phyloP scores from a whole-genome alignment of 2,329 filamentous ascomycete species.

The Diaporthe sp. region DNA sequence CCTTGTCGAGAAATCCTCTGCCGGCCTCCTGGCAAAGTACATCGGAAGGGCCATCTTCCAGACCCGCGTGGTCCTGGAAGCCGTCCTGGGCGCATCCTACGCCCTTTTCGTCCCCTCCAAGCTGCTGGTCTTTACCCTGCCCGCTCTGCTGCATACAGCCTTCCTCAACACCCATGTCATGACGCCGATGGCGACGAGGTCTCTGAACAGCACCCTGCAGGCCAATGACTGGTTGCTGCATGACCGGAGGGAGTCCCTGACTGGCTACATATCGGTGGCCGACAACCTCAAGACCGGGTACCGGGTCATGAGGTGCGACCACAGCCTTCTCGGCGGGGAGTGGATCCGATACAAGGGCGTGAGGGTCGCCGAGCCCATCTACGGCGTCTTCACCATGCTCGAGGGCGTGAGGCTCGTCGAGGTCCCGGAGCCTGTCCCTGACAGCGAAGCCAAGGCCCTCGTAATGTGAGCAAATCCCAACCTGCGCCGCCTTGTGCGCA shows the following conservation, averaged over 20 bases:
- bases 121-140: constrained; percentile 73
- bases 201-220: constrained; percentile 74
- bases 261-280: constrained; percentile 91
- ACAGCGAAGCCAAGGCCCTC: constrained; percentile 80
- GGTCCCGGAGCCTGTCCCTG: constrained; percentile 60
- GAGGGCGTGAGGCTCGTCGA: constrained; percentile 89
- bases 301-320: constrained; percentile 89
- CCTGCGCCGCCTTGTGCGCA: not conserved
- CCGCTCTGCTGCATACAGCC: constrained; percentile 77
- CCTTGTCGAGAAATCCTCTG: constrained; percentile 54
- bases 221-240: constrained; percentile 78
- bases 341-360: constrained; percentile 73
- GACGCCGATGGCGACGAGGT: constrained; percentile 66
- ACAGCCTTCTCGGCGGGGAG: constrained; percentile 92
- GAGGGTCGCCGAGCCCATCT: constrained; percentile 83
- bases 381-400: constrained; percentile 95
- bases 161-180: constrained; percentile 80
- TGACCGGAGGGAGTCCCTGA: constrained; percentile 85
- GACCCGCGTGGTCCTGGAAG: constrained; percentile 78
- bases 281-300: constrained; percentile 79
- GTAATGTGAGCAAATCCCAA: constrained; percentile 74
- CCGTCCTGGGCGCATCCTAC: constrained; percentile 74
- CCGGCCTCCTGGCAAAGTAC: constrained; percentile 54
- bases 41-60: constrained; percentile 73
- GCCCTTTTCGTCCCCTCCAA: constrained; percentile 75